A percentile compares a stretch with the other conserved stretches of the same genome.
Conservation (phyloP, 139 green algal genomes). For the Monoraphidium neglectum region DNA sequence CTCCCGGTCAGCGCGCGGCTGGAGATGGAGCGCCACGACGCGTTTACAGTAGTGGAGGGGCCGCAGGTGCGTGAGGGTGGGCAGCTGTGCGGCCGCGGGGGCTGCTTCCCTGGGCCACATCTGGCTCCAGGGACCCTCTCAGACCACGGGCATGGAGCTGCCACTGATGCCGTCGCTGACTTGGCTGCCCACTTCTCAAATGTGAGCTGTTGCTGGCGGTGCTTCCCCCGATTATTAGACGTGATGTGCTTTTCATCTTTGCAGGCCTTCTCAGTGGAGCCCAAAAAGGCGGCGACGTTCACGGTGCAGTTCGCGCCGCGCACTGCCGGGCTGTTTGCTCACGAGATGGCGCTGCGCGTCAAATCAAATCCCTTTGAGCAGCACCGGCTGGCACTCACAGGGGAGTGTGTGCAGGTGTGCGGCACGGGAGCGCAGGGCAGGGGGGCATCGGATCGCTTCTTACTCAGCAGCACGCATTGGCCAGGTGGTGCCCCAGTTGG, state of each 20-base stretch:
- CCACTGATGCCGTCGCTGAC: not conserved
- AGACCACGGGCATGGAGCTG: too few species aligned
- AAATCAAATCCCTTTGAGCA: constrained; percentile 79
- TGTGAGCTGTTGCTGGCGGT: too few species aligned
- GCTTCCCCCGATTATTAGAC: not conserved
- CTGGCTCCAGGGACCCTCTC: too few species aligned
- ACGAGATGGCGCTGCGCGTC: constrained; percentile 53
- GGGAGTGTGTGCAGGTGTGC: not conserved
- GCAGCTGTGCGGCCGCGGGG: too few species aligned
- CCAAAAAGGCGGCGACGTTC: constrained; percentile 51
- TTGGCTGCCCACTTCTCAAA: too few species aligned
- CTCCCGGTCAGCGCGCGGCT: constrained; percentile 61
- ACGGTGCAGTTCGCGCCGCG: constrained; percentile 53
- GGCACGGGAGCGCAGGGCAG: too few species aligned
- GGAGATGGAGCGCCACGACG: constrained; percentile 48
- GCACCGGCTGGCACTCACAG: constrained; percentile 49
- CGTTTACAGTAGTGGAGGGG: constrained; percentile 54
- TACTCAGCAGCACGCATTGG: too few species aligned
- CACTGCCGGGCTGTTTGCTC: constrained; percentile 30
- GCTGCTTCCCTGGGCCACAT: not conserved
- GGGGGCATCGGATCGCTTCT: too few species aligned
- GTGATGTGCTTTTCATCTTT: not conserved
- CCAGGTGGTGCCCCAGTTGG: too few species aligned
- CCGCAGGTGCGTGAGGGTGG: constrained; percentile 10
- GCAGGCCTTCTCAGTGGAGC: constrained; percentile 53